Percentiles rank a stretch among this genome's conserved stretches.
phyloP scores from a whole-genome alignment of 2,329 filamentous ascomycete species.

The Epichloe gansuensis region DNA sequence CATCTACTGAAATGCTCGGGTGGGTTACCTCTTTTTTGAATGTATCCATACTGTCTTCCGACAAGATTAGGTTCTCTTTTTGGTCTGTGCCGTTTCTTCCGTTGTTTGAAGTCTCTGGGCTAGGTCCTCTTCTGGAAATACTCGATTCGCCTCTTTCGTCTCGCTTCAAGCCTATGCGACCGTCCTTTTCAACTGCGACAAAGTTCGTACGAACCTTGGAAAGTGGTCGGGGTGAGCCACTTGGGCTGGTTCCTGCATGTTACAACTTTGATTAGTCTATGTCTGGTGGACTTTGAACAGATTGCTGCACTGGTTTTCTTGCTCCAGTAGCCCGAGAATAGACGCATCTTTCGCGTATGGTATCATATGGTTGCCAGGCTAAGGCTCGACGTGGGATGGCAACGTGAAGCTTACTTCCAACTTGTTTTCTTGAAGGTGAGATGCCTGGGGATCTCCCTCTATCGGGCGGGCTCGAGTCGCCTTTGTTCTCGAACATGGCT shows the following conservation, averaged over 20 bases:
- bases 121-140: conserved; percentile 23
- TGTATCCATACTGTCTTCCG: conserved; percentile 13
- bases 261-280: conserved; percentile 12
- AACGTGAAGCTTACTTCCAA: conserved; percentile 11
- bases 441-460: conserved; percentile 55
- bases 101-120: conserved; percentile 20
- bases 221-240: conserved; percentile 48
- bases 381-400: neutral
- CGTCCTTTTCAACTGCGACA: conserved; percentile 57
- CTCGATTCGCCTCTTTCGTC: conserved; percentile 26
- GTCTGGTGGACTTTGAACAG: conserved; percentile 1
- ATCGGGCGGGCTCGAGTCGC: conserved; percentile 50
- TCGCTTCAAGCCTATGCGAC: conserved; percentile 38
- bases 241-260: conserved; percentile 20
- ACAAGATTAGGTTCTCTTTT: conserved; percentile 18
- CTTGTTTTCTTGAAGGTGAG: conserved; percentile 17
- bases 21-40: neutral
- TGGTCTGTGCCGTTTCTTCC: conserved; percentile 25
- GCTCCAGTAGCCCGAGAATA: neutral
- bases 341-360: neutral
- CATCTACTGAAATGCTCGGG: neutral
- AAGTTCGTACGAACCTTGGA: conserved; percentile 68
- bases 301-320: neutral
- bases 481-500: conserved; percentile 69
- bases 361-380: neutral